Percentiles rank a stretch among this genome's conserved stretches.
These are phyloP conservation scores for Spongiforma sp. DNA, from an alignment of 1,284 basidiomycete genomes.

Conservation along the genomic window DNA sequence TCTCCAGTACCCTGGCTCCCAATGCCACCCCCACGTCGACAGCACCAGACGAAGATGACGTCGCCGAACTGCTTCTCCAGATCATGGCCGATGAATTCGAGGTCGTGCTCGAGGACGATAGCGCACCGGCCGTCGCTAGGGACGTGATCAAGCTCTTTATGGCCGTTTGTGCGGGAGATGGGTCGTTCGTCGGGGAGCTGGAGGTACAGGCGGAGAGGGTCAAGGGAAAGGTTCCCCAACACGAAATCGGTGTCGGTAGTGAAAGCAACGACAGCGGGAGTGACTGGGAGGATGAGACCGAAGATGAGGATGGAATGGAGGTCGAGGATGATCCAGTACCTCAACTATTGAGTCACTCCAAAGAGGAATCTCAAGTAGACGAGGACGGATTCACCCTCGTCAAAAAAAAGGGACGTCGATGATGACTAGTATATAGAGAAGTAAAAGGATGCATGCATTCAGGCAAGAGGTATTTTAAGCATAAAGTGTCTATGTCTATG, in stretches of 20 bases:
- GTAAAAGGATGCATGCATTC: conserved; percentile 8
- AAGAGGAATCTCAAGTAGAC: conserved; percentile 76
- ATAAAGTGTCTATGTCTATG: conserved; percentile 35
- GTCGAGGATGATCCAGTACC: conserved; percentile 21
- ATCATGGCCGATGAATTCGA: conserved; percentile 89
- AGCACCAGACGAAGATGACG: conserved; percentile 71
- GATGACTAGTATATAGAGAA: too few species aligned
- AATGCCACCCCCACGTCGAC: too few species aligned
- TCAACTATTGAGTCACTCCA: conserved; percentile 26
- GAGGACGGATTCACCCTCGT: conserved; percentile 90
- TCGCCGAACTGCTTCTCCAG: conserved; percentile 80
- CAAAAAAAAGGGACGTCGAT: conserved; percentile 57
- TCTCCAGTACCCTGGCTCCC: too few species aligned
- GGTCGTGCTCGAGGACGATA: conserved; percentile 80
- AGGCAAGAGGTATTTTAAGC: conserved; percentile 32
- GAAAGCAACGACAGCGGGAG: conserved; percentile 44
- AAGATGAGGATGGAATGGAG: conserved; percentile 2
- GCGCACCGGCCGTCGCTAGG: conserved; percentile 68
- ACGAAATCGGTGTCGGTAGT: conserved; percentile 49
- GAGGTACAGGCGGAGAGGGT: conserved; percentile 67
- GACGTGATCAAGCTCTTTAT: conserved; percentile 78
- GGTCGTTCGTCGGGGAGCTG: conserved; percentile 54
- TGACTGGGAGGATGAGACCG: conserved; percentile 40
- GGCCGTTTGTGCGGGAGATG: conserved; percentile 45
- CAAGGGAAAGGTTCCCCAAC: conserved; percentile 60